Conservation (phyloP, 768 basidiomycete species). For the Mycena filopes region DNA sequence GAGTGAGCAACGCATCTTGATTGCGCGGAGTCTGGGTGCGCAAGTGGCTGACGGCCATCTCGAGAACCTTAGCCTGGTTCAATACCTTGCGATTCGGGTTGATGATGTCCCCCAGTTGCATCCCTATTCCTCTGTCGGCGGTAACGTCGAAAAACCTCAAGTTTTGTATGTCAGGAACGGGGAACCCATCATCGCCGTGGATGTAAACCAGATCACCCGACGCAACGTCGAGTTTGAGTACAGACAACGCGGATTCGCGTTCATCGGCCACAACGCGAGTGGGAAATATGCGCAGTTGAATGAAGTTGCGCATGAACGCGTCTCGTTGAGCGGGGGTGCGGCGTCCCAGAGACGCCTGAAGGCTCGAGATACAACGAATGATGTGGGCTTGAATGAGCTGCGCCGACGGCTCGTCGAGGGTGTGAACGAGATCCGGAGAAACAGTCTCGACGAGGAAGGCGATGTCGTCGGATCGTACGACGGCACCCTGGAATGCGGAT, state of each 20-base stretch:
- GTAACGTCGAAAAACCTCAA: slow-evolving; percentile 33
- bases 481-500: slow-evolving; percentile 2
- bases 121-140: not conserved
- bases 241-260: slow-evolving; percentile 11
- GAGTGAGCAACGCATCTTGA: slow-evolving; percentile 27
- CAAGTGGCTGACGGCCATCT: slow-evolving; percentile 26
- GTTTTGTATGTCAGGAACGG: slow-evolving; percentile 21
- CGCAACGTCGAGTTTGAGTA: slow-evolving; percentile 8
- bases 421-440: not conserved
- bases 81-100: slow-evolving; percentile 8
- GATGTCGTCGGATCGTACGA: slow-evolving; percentile 6
- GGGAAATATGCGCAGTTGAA: slow-evolving; percentile 33
- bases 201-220: slow-evolving; percentile 16
- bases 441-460: slow-evolving; percentile 24
- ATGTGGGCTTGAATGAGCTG: slow-evolving; percentile 31
- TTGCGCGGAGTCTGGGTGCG: slow-evolving; percentile 22
- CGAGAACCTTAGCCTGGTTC: slow-evolving; percentile 30
- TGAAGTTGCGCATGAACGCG: slow-evolving; percentile 7
- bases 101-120: slow-evolving; percentile 23
- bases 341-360: not conserved
- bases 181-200: slow-evolving; percentile 26
- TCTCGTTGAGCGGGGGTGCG: not conserved
- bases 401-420: slow-evolving; percentile 11
- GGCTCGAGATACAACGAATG: not conserved
- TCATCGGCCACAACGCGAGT: slow-evolving; percentile 18